Evolutionary conservation across 768 basidiomycete genomes (phyloP), one percentile per base, ranked within the genome.

Genomic region (Suillus fuscotomentosus): DNA sequence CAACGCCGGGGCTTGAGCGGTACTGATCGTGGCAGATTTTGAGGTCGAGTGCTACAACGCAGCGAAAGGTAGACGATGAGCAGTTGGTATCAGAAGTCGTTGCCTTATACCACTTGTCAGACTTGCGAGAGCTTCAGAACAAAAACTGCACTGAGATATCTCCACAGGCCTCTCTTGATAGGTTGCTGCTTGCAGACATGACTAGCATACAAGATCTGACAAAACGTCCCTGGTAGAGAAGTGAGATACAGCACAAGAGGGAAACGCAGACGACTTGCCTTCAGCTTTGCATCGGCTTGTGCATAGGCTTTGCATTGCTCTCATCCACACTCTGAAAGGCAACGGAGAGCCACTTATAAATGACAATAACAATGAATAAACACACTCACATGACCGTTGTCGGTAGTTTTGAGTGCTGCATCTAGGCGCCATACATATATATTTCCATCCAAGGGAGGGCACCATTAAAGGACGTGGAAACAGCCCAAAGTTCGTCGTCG

Each of bases 381-480:
- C 1, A 43, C 9, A 20, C 43, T 43, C 8, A 15, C 24, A 15
- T 15, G 13, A 20, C 20, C 17, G 9, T 9, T 7, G 42, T 2
- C 6, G 7, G 42, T 17, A 14, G 7, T 17, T 9, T 20, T 43
- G 7, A 60, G 43, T 5, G 11, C 39, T 22, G 22, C 39, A 75
- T 86, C 86, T 10, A 81, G 85, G 68, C 94, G 87, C 95, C 95
- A 97, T 0, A 94, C 83, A 4, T 90, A 88, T 1, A 96, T 76
- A 42, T 83, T 79, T 65, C 86, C 82, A 73, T 97, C 95, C 70
- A 84, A 84, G 3, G 88, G 92, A 7, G 97, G 80, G 61, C 87
- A 86, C 91, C 94, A 77, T 97, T 93, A 3, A 83, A 81, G 68
- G 91, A 94, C 43, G 95, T 71, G 5, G 94, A 91, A 4, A 97